Evolutionary conservation across 2,329 filamentous ascomycete genomes (phyloP).

Genomic region (Fusarium sp.): DNA sequence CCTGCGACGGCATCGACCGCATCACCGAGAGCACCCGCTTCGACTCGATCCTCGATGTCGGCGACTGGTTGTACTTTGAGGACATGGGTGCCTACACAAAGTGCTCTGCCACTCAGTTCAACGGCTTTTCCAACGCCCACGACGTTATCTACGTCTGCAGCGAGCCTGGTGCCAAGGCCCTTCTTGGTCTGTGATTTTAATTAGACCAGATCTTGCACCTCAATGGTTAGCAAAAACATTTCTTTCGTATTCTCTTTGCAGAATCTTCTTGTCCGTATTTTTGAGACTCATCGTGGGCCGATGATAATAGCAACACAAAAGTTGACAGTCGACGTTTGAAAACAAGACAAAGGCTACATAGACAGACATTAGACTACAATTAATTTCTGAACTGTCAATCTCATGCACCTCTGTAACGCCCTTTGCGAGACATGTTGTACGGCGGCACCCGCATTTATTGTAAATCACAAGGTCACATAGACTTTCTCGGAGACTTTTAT

Average conservation of each 20-base stretch:
- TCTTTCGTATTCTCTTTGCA: slow-evolving; percentile 35
- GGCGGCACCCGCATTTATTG: background rate
- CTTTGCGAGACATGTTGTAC: background rate
- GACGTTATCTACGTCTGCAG: slow-evolving; percentile 95
- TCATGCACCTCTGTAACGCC: background rate
- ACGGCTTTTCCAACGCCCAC: slow-evolving; percentile 93
- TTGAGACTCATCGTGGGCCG: background rate
- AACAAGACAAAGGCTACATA: slow-evolving; percentile 23
- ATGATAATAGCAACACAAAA: background rate
- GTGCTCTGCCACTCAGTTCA: slow-evolving; percentile 97
- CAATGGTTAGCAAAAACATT: slow-evolving; percentile 10
- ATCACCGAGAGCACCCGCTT: slow-evolving; percentile 87
- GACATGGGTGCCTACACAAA: slow-evolving; percentile 99
- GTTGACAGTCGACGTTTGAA: background rate
- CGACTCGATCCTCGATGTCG: slow-evolving; percentile 82
- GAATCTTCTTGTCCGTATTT: slow-evolving; percentile 26
- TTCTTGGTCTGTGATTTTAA: slow-evolving; percentile 60
- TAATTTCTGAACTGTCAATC: background rate
- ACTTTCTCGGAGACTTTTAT: background rate
- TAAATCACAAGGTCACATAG: background rate
- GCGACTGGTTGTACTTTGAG: slow-evolving; percentile 99
- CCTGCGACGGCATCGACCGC: slow-evolving; percentile 97
- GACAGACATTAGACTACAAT: background rate
- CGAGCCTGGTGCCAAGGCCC: slow-evolving; percentile 84
- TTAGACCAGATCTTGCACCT: background rate